These are phyloP conservation scores for Cyclocybe cylindracea DNA, from an alignment of 768 basidiomycete genomes.

Conservation along the genomic window DNA sequence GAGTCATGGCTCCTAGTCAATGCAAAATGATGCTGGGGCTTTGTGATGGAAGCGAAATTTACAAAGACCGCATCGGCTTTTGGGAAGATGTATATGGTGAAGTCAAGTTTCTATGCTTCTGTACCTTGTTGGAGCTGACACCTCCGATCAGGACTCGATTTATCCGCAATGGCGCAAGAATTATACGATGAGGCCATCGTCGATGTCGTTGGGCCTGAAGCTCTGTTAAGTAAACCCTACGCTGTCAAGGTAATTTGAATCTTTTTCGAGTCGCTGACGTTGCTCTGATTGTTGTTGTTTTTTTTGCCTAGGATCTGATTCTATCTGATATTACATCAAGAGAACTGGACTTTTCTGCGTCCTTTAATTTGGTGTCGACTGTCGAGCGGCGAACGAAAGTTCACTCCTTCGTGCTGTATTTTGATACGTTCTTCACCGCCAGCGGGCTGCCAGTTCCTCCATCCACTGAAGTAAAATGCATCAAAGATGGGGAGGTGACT, in stretches of 20 bases:
- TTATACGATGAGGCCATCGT: conserved; percentile 83
- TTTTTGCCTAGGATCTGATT: conserved; percentile 67
- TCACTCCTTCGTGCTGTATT: conserved; percentile 86
- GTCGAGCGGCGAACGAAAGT: conserved; percentile 62
- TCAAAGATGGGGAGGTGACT: conserved; percentile 58
- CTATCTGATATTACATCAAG: conserved; percentile 61
- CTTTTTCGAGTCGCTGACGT: background rate
- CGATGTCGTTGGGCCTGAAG: conserved; percentile 71
- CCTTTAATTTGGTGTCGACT: conserved; percentile 75
- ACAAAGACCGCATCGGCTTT: conserved; percentile 82
- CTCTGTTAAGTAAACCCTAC: conserved; percentile 62
- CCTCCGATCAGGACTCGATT: conserved; percentile 71
- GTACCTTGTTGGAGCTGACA: background rate
- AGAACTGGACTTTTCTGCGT: conserved; percentile 78
- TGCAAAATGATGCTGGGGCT: conserved; percentile 83
- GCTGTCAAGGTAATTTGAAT: conserved; percentile 60
- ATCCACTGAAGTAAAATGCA: conserved; percentile 51
- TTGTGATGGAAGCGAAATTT: conserved; percentile 73
- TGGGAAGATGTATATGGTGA: conserved; percentile 92
- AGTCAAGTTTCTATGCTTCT: conserved; percentile 12
- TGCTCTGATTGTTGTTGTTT: background rate
- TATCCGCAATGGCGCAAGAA: conserved; percentile 77
- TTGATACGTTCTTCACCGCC: conserved; percentile 88
- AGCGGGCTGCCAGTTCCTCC: conserved; percentile 54
- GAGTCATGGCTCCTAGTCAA: conserved; percentile 91